These are phyloP conservation scores for Dovyalis caffra DNA, from an alignment of 345 rosid genomes.

Conservation along the genomic window DNA sequence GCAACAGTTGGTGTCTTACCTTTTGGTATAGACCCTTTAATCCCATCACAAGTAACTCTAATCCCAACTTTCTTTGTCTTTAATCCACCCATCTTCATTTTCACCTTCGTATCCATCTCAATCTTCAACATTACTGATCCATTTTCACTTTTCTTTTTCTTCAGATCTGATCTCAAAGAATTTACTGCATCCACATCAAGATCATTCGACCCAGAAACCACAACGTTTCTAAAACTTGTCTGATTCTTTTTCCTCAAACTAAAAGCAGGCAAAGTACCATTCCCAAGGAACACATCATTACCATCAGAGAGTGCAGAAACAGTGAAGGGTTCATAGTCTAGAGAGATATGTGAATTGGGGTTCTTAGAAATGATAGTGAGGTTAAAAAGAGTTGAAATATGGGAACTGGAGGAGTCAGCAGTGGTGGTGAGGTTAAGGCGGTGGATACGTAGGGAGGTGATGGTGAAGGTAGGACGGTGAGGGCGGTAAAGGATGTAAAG, in stretches of 20 bases:
- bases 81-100: constrained; percentile 49
- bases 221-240: constrained; percentile 55
- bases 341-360: constrained; percentile 72
- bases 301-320: constrained; percentile 39
- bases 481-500: constrained; percentile 78
- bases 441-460: constrained; percentile 68
- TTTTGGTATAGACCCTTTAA: constrained; percentile 63
- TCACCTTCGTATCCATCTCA: constrained; percentile 64
- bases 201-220: constrained; percentile 50
- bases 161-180: constrained; percentile 71
- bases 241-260: constrained; percentile 51
- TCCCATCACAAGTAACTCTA: constrained; percentile 63
- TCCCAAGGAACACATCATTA: constrained; percentile 53
- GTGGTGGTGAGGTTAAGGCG: constrained; percentile 70
- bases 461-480: constrained; percentile 64
- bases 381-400: constrained; percentile 66
- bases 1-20: constrained; percentile 72
- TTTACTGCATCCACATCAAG: constrained; percentile 65
- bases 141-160: constrained; percentile 36
- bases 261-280: constrained; percentile 71
- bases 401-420: constrained; percentile 61
- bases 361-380: constrained; percentile 71
- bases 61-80: constrained; percentile 79
- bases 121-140: constrained; percentile 43
- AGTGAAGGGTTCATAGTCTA: constrained; percentile 61